Evolutionary conservation across 2,329 filamentous ascomycete species (phyloP).

Genomic region (Microsporum ferrugineum): DNA sequence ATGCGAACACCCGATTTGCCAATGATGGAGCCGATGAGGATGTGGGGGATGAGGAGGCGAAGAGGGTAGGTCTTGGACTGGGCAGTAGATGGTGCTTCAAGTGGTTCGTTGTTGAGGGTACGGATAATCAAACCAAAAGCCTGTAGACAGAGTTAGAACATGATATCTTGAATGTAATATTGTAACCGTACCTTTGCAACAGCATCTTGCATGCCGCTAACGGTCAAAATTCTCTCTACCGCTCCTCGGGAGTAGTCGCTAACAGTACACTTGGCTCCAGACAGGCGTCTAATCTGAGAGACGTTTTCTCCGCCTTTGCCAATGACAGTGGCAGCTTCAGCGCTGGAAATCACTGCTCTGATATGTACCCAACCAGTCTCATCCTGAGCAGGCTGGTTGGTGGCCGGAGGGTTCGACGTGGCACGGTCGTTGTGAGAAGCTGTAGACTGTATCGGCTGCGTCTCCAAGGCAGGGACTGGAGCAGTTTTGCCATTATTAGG

Average conservation of each 20-base stretch:
- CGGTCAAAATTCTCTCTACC: conserved; percentile 92
- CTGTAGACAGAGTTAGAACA: conserved; percentile 25
- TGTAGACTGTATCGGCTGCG: conserved; percentile 49
- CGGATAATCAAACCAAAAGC: conserved; percentile 97
- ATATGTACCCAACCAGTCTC: conserved; percentile 96
- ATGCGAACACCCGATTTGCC: conserved; percentile 93
- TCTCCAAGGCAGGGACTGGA: conserved; percentile 35
- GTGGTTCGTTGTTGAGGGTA: conserved; percentile 91
- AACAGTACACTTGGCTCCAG: conserved; percentile 95
- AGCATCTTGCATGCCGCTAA: conserved; percentile 91
- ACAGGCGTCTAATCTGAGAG: conserved; percentile 87
- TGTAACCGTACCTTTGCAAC: conserved; percentile 68
- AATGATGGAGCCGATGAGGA: conserved; percentile 96
- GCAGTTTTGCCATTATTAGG: conserved; percentile 46
- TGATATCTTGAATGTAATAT: conserved; percentile 1
- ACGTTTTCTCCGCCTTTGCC: conserved; percentile 98
- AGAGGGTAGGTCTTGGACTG: conserved; percentile 97
- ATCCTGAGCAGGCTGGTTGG: conserved; percentile 52
- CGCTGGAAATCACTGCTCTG: conserved; percentile 90
- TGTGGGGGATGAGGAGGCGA: conserved; percentile 87
- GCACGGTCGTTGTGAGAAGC: conserved; percentile 43
- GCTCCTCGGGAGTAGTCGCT: conserved; percentile 96
- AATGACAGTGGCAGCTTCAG: conserved; percentile 93
- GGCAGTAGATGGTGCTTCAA: conserved; percentile 75
- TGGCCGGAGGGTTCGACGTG: conserved; percentile 29